Base-by-base conservation (phyloP, 176 grass and related monocot species). In the Calamus simplicifolius region DNA sequence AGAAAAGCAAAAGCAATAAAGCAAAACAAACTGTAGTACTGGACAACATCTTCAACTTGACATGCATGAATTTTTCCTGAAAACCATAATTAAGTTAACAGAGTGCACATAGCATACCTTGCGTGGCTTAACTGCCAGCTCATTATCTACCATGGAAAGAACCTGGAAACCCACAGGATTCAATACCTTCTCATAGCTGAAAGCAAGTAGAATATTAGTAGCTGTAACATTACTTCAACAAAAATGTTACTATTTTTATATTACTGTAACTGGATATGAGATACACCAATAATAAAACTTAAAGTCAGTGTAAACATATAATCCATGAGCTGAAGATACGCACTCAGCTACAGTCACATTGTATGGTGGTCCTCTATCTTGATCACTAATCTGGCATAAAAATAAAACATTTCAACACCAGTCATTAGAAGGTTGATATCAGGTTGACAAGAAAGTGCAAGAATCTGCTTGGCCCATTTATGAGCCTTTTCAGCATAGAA, bases 161-260 rank as follows among this genome's bases (percentile, higher is more conserved):
- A 64, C 69, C 3, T 67, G 12, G 17, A 87, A 81, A 5, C 84
- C 74, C 62, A 75, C 16, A 23, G 74, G 78, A 0, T 54, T 78
- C 14, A 87, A 52, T 57, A 78, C 84, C 56, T 67, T 57, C 70
- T 78, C 52, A 21, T 78, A 78, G 27, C 84, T 81, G 70, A 10
- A 49, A 71, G n/a, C 19, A 6, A 49, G 5, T 19, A 71, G 2
- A 15, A 14, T 19, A 17, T 51, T 59, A 27, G 17, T 6, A 12
- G 16, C 6, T 8, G 19, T 29, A 48, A 16, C 6, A 51, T 29
- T 4, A 30, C 15, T 5, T 61, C 3, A 60, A 18, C 3, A 60
- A 18, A 56, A 18, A 43, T 19, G 18, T 15, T 54, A 35, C 3
- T 12, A 43, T 16, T 38, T 64, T 51, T 59, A 30, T 31, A 19